Conservation (phyloP, 2,329 filamentous ascomycete species). For the Ramichloridium luteum region DNA sequence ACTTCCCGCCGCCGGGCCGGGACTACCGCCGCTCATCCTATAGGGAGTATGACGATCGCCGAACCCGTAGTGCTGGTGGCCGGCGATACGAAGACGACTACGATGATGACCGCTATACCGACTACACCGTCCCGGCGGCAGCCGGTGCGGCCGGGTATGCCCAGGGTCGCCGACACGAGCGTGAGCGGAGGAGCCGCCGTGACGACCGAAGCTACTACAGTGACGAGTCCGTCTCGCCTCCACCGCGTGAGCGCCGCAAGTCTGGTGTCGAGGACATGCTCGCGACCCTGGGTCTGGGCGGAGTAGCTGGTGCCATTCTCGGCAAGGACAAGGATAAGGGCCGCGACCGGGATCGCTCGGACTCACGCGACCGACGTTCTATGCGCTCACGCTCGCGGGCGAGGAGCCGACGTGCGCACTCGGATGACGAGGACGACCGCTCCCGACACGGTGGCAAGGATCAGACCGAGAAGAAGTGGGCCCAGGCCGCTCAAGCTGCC, state of each 20-base stretch:
- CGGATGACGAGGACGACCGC: slow-evolving; percentile 35
- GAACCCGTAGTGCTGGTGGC: slow-evolving; percentile 51
- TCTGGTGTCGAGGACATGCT: slow-evolving; percentile 51
- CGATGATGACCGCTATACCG: slow-evolving; percentile 47
- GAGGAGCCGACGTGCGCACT: slow-evolving; percentile 38
- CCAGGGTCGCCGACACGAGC: slow-evolving; percentile 23
- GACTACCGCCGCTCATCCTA: slow-evolving; percentile 19
- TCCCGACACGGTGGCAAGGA: slow-evolving; percentile 37
- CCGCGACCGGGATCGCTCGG: slow-evolving; percentile 51
- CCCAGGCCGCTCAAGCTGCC: slow-evolving; percentile 80
- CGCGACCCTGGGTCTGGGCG: slow-evolving; percentile 46
- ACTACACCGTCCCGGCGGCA: slow-evolving; percentile 32
- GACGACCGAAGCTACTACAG: slow-evolving; percentile 36
- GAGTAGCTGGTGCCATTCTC: slow-evolving; percentile 37
- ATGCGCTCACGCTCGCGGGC: slow-evolving; percentile 35
- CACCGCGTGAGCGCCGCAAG: slow-evolving; percentile 38
- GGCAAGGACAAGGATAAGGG: slow-evolving; percentile 45
- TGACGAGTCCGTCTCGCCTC: slow-evolving; percentile 31
- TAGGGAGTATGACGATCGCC: slow-evolving; percentile 36
- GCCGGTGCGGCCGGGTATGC: slow-evolving; percentile 30
- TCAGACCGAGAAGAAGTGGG: slow-evolving; percentile 52
- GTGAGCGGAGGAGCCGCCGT: slow-evolving; percentile 31
- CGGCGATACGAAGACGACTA: slow-evolving; percentile 35
- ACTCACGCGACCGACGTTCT: slow-evolving; percentile 38
- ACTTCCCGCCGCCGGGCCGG: slow-evolving; percentile 59